These are phyloP conservation scores for Fusarium vanettenii DNA, from an alignment of 2,329 filamentous ascomycete species.

Conservation along the genomic window DNA sequence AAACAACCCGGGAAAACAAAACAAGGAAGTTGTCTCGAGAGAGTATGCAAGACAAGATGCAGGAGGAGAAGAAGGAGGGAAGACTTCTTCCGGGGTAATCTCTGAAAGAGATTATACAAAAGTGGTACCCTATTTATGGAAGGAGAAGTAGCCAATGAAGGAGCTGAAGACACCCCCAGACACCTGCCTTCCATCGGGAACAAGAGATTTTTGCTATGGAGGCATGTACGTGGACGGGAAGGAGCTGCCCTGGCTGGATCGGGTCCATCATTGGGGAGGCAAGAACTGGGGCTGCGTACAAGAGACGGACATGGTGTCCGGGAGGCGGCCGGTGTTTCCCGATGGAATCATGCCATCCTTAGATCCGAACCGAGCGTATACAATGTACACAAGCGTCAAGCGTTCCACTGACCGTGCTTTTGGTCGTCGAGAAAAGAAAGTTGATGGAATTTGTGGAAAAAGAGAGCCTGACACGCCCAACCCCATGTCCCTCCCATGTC, in stretches of 20 bases:
- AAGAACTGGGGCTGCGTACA: conserved; percentile 15
- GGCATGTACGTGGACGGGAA: conserved; percentile 19
- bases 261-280: not conserved
- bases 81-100: conserved; percentile 30
- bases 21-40: conserved; percentile 26
- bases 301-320: conserved; percentile 12
- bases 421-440: conserved; percentile 20
- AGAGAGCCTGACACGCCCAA: not conserved
- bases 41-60: conserved; percentile 27
- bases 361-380: conserved; percentile 29
- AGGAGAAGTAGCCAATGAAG: not conserved
- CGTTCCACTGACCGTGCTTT: conserved; percentile 5
- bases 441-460: conserved; percentile 10
- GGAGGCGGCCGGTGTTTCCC: conserved; percentile 39
- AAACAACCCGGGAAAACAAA: conserved; percentile 12
- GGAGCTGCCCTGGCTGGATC: not conserved
- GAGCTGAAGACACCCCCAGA: conserved; percentile 10
- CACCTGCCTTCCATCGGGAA: conserved; percentile 1
- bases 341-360: conserved; percentile 44
- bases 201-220: conserved; percentile 6
- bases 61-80: conserved; percentile 11
- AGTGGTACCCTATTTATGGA: conserved; percentile 20
- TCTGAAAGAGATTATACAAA: conserved; percentile 23
- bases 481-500: conserved; percentile 1
- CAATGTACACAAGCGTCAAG: conserved; percentile 5